Evolutionary conservation across 768 basidiomycete genomes (phyloP), one percentile per base, ranked within the genome.

Genomic region (Phaeotremella fagi): DNA sequence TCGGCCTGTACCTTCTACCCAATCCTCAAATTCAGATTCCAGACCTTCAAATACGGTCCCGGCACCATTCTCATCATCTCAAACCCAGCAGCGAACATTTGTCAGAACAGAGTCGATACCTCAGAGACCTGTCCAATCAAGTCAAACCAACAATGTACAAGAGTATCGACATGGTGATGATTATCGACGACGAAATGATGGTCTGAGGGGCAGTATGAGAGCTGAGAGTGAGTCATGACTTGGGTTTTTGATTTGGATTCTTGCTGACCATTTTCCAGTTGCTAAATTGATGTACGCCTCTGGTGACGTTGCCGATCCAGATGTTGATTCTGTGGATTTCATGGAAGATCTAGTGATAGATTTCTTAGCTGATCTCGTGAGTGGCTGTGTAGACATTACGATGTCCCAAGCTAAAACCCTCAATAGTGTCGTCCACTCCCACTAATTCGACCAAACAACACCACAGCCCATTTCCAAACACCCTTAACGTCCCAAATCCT

Each of bases 261-360:
- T 6, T 43, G 23, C 45, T 57, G 36, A 52, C 25, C 53, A 15
- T 3, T 22, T 3, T 12, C 26, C 47, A 70, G 68, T 70, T 23
- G 54, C 63, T 4, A 37, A 59, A 35, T 45, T 70, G 20, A 70
- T 70, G 68, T 70, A 67, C 50, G 68, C 59, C n/a, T 54, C 58
- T 18, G 68, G 68, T 12, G 68, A 70, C 35, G 65, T 67, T 1
- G n/a, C 31, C 2, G 63, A 65, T 24, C 68, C 68, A 2, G 52
- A 55, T 23, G 26, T 56, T 15, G 63, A 70, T 26, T 56, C 68
- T 1, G 61, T 67, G 23, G 65, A 70, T 35, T 63, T 59, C 28
- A 52, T 70, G 49, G 68, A 70, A 48, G 68, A 70, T 46, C 59
- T 70, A 24, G 54, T 67, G 3, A 52, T 60, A 3, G 61, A 64